phyloP scores from a whole-genome alignment of 345 rosid species.

The Ceriops zippeliana region DNA sequence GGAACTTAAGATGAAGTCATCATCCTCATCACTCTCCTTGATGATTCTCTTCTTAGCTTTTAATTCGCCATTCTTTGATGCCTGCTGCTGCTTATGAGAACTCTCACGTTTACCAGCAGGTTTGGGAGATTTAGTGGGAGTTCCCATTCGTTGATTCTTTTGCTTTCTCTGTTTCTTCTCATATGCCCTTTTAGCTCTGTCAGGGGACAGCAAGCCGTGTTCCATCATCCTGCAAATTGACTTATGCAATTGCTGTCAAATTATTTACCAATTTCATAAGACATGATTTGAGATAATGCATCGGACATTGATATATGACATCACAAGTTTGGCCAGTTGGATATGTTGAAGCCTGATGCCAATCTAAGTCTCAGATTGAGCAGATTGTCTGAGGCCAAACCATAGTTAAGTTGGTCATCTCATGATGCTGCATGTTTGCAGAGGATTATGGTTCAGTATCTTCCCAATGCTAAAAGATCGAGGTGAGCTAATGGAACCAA shows the following conservation, averaged over 20 bases:
- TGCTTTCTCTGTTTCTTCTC: constrained; percentile 90
- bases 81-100: constrained; percentile 52
- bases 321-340: too few relatives aligned
- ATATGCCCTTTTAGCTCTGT: constrained; percentile 61
- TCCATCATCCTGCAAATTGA: constrained; percentile 84
- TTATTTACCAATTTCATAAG: too few relatives aligned
- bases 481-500: too few relatives aligned
- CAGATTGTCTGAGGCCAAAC: too few relatives aligned
- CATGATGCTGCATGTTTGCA: too few relatives aligned
- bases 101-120: constrained; percentile 52
- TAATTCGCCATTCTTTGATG: constrained; percentile 55
- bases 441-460: too few relatives aligned
- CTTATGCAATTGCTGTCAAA: not conserved
- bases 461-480: too few relatives aligned
- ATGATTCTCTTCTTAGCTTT: constrained; percentile 60
- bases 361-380: too few relatives aligned
- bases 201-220: constrained; percentile 81
- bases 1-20: constrained; percentile 49
- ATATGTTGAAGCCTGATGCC: too few relatives aligned
- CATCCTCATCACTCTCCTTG: constrained; percentile 40
- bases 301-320: too few relatives aligned
- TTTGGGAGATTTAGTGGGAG: constrained; percentile 53
- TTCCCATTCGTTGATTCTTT: constrained; percentile 67
- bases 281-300: too few relatives aligned
- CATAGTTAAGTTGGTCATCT: too few relatives aligned